Percentiles rank a stretch among this genome's conserved stretches.
phyloP scores from a whole-genome alignment of 208 protist species.

The Acanthamoeba castellanii region DNA sequence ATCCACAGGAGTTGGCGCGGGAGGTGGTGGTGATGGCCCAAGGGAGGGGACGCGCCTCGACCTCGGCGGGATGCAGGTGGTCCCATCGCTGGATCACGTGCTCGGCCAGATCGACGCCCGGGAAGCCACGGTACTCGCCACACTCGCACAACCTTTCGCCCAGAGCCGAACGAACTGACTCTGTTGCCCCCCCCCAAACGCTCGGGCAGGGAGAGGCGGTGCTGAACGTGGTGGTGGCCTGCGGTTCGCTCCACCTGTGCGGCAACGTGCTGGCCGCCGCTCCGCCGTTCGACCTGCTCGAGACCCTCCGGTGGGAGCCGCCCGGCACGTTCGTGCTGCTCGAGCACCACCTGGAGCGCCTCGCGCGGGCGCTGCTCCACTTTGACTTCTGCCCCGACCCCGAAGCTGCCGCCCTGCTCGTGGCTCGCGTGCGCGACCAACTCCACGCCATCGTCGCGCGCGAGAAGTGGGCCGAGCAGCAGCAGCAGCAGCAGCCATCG shows the following conservation, averaged over 20 bases:
- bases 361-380: neutral
- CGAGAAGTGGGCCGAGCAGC: neutral
- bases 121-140: neutral
- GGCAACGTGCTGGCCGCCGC: constrained; percentile 15
- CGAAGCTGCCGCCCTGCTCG: neutral
- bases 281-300: neutral
- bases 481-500: no score
- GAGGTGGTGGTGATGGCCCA: no score
- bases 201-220: neutral
- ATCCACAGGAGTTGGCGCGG: no score
- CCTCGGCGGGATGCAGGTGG: neutral
- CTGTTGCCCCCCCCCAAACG: no score
- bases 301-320: constrained; percentile 39
- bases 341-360: constrained; percentile 37
- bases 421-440: neutral
- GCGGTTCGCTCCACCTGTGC: constrained; percentile 40
- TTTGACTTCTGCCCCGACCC: constrained; percentile 29
- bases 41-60: no score
- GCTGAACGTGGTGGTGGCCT: neutral
- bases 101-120: neutral
- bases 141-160: no score
- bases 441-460: neutral
- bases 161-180: no score
- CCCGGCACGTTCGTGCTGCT: constrained; percentile 1
- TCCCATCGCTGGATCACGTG: neutral